Conservation (phyloP, 2,329 filamentous ascomycete species). For the Ramichloridium luteum region DNA sequence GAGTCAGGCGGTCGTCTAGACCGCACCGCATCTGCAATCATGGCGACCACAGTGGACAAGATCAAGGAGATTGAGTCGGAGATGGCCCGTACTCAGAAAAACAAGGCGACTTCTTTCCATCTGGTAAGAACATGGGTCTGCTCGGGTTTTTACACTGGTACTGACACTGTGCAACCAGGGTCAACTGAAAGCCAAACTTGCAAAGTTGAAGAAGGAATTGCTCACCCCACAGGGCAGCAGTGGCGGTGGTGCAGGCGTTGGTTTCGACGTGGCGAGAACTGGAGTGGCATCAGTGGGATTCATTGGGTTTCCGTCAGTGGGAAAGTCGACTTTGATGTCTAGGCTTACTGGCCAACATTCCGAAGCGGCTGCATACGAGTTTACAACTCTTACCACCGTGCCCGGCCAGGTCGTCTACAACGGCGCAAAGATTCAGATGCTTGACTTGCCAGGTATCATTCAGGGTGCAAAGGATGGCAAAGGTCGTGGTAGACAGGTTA, state of each 20-base stretch:
- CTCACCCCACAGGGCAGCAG: slow-evolving; percentile 69
- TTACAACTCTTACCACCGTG: slow-evolving; percentile 94
- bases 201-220: slow-evolving; percentile 92
- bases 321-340: slow-evolving; percentile 97
- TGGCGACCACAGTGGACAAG: slow-evolving; percentile 98
- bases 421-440: slow-evolving; percentile 93
- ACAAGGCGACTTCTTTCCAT: slow-evolving; percentile 67
- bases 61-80: slow-evolving; percentile 96
- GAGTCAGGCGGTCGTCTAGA: too few relatives aligned
- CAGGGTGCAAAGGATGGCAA: slow-evolving; percentile 97
- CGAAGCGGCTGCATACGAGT: slow-evolving; percentile 94
- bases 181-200: slow-evolving; percentile 94
- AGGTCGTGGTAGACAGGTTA: slow-evolving; percentile 93
- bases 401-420: slow-evolving; percentile 95
- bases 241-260: slow-evolving; percentile 66
- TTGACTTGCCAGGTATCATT: slow-evolving; percentile 97
- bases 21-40: slow-evolving; percentile 32
- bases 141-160: not conserved
- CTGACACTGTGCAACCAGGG: slow-evolving; percentile 34
- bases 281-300: slow-evolving; percentile 96
- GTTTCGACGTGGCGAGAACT: slow-evolving; percentile 95
- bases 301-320: slow-evolving; percentile 95
- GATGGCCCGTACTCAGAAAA: slow-evolving; percentile 97
- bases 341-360: slow-evolving; percentile 90
- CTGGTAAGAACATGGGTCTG: too few relatives aligned